Base-by-base conservation (phyloP, 2,329 filamentous ascomycete genomes). In the Colletotrichum sp. region DNA sequence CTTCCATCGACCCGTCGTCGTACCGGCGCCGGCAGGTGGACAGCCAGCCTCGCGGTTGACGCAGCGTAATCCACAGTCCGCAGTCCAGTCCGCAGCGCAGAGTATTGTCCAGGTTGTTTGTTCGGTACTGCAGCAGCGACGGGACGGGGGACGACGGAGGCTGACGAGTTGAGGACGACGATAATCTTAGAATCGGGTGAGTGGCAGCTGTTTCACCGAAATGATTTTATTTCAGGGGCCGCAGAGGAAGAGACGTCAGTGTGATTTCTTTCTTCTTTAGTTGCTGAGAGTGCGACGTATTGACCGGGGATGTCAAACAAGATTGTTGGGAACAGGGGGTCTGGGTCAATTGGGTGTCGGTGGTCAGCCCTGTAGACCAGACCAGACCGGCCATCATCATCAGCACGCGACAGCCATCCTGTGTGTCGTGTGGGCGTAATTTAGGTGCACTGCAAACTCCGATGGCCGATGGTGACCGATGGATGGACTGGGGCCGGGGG, bases 171-270 rank as follows among this genome's bases (percentile, higher is more conserved):
- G 48, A 61, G 34, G 24, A 65, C 21, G 43, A 60, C 70, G 48
- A 73, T 32, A 69, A 60, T 68, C 70, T 66, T 65, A 65, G 65
- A 52, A 52, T 65, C 70, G 73, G 70, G 64, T 38, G 34, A 69
- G 58, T 7, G 67, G 56, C 64, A 75, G 58, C 38, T 67, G 73
- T 75, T 75, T 73, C 73, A 69, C 70, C 56, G 48, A 60, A 68
- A 73, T 69, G 34, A 34, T 28, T 52, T 62, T 52, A 62, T 43
- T 60, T 26, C 56, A 38, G 64, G 43, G 18, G 9, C 61, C 56
- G 69, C 65, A 36, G 21, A 32, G 58, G 32, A 15, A 30, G 48
- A 32, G 34, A 58, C 38, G 56, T 64, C 67, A 64, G 55, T 52
- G 28, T 68, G 52, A 36, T 72, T 60, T 21, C 55, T 72, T 72